Evolutionary conservation across 768 basidiomycete species (phyloP).

Genomic region (Tephrocybe sp.): DNA sequence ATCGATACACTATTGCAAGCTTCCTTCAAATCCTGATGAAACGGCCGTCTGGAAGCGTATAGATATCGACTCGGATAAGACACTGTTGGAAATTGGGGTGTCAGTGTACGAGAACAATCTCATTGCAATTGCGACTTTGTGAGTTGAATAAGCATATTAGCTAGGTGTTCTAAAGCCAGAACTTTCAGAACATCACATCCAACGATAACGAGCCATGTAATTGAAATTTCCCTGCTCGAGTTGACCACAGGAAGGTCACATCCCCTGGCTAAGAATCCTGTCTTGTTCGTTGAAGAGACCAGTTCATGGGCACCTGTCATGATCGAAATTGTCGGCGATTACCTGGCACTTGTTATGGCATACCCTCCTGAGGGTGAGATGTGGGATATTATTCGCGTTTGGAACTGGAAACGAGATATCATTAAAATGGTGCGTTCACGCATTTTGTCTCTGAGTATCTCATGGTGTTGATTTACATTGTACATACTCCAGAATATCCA

Average conservation of each 20-base stretch:
- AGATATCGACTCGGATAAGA: conserved; percentile 21
- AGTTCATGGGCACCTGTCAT: conserved; percentile 10
- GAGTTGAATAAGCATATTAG: conserved; percentile 13
- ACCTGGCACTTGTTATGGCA: conserved; percentile 14
- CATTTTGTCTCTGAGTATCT: too few relatives aligned
- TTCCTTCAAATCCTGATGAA: conserved; percentile 29
- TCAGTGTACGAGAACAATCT: conserved; percentile 44
- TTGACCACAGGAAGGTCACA: conserved; percentile 13
- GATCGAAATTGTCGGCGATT: conserved; percentile 20
- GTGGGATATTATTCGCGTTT: conserved; percentile 15
- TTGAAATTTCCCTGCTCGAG: conserved; percentile 8
- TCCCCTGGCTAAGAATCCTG: conserved; percentile 14
- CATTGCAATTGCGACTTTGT: conserved; percentile 40
- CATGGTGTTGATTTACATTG: too few relatives aligned
- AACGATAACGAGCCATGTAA: not conserved
- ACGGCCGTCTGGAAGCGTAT: conserved; percentile 29
- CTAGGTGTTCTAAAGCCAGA: too few relatives aligned
- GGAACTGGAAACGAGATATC: conserved; percentile 18
- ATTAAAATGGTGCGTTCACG: conserved; percentile 13
- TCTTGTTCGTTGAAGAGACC: conserved; percentile 27
- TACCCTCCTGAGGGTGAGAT: not conserved
- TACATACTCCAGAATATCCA: not conserved
- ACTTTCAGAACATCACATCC: conserved; percentile 3
- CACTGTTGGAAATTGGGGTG: conserved; percentile 42
- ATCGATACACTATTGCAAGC: conserved; percentile 29